phyloP scores from a whole-genome alignment of 202 grass and related monocot genomes.

The Eragrostis tef region DNA sequence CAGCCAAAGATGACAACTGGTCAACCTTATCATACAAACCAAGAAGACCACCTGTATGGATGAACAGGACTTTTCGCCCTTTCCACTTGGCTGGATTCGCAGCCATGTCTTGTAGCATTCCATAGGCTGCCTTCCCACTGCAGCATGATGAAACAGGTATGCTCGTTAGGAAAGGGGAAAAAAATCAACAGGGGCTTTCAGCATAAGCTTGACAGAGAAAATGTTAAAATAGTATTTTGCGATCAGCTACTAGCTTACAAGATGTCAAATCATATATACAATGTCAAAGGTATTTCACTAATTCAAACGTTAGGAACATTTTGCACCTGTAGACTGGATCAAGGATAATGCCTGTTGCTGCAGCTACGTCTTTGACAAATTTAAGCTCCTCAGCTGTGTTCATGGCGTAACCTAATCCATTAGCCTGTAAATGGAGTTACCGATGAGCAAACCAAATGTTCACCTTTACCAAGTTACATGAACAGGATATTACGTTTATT shows the following conservation, averaged over 20 bases:
- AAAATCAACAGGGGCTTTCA: slow-evolving; percentile 1
- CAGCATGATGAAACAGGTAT: slow-evolving; percentile 10
- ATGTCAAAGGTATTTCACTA: not conserved
- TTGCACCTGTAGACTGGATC: slow-evolving; percentile 96
- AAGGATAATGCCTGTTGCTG: slow-evolving; percentile 83
- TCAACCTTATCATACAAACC: slow-evolving; percentile 91
- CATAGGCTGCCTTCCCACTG: slow-evolving; percentile 78
- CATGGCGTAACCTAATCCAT: slow-evolving; percentile 95
- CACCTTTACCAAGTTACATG: slow-evolving; percentile 15
- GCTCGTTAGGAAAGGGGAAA: slow-evolving; percentile 19
- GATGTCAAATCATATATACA: slow-evolving; percentile 11
- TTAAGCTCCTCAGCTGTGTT: slow-evolving; percentile 90
- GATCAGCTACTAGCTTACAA: not conserved
- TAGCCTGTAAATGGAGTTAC: slow-evolving; percentile 64
- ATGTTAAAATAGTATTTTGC: not conserved
- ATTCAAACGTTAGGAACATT: not conserved
- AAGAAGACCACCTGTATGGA: slow-evolving; percentile 90
- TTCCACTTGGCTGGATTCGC: slow-evolving; percentile 74
- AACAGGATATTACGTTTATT: not conserved
- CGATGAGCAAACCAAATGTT: slow-evolving; percentile 30
- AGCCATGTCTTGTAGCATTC: slow-evolving; percentile 81
- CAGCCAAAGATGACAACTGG: slow-evolving; percentile 65
- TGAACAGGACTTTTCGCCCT: slow-evolving; percentile 77
- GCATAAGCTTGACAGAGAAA: not conserved
- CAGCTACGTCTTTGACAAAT: slow-evolving; percentile 88